Evolutionary conservation across 306 rosid genomes (phyloP).

Genomic region (Castanopsis chinensis): DNA sequence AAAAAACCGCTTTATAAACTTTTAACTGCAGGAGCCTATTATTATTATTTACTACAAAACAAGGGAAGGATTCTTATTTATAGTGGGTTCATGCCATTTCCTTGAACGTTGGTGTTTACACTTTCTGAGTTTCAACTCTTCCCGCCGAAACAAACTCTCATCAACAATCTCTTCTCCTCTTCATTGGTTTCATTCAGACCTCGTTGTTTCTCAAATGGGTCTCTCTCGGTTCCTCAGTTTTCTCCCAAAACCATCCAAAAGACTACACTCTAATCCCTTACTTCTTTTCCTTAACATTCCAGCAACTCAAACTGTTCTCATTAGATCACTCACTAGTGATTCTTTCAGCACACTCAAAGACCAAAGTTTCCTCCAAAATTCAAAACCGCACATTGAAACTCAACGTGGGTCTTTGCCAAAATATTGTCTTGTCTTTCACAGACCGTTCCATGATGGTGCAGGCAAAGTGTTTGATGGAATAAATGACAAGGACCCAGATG

Average conservation of each 20-base stretch:
- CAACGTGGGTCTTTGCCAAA: slow-evolving; percentile 4
- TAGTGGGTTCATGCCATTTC: too few species aligned
- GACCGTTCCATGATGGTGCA: slow-evolving; percentile 2
- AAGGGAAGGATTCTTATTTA: too few species aligned
- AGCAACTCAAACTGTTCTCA: slow-evolving; percentile 6
- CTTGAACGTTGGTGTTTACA: too few species aligned
- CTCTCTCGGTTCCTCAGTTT: slow-evolving; percentile 14
- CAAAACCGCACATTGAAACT: slow-evolving; percentile 6
- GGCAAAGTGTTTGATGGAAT: slow-evolving; percentile 6
- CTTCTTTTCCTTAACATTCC: slow-evolving; percentile 18
- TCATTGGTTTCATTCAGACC: not conserved
- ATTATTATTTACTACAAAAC: too few species aligned
- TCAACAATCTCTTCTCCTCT: not conserved
- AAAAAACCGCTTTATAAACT: too few species aligned
- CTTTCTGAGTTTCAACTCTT: not conserved
- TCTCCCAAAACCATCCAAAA: slow-evolving; percentile 23
- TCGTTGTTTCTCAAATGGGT: slow-evolving; percentile 34
- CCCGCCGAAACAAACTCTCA: not conserved
- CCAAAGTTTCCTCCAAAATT: slow-evolving; percentile 2
- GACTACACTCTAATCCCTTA: slow-evolving; percentile 1
- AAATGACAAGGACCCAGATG: slow-evolving; percentile 20
- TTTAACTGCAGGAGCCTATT: too few species aligned
- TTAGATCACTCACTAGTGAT: not conserved
- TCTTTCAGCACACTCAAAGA: not conserved
- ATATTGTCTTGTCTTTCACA: slow-evolving; percentile 5